Conservation (phyloP, 2,329 filamentous ascomycete genomes). For the Tolypocladium tundrense region DNA sequence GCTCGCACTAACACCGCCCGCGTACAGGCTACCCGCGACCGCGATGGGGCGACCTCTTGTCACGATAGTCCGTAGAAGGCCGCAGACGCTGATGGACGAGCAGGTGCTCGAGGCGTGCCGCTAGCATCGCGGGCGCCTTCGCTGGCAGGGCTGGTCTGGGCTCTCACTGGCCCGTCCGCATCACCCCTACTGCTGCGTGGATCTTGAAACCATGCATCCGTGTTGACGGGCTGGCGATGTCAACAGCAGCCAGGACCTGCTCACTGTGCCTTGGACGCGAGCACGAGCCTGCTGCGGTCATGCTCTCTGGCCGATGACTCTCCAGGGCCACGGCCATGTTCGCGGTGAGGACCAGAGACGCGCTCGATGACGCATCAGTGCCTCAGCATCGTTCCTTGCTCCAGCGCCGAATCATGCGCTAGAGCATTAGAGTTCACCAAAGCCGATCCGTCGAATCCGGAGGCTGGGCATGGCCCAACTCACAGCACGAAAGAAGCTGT, state of each 20-base stretch:
- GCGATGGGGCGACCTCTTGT: not conserved
- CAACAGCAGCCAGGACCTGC: not conserved
- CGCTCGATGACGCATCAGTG: not conserved
- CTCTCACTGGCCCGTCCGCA: slow-evolving; percentile 3
- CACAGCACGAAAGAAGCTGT: not conserved
- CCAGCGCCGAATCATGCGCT: not conserved
- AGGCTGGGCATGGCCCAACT: not conserved
- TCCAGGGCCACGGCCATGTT: not conserved
- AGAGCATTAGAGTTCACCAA: not conserved
- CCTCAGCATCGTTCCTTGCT: not conserved
- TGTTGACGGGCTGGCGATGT: not conserved
- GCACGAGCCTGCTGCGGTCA: not conserved
- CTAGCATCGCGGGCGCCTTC: not conserved
- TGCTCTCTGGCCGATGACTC: not conserved
- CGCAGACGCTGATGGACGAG: not conserved
- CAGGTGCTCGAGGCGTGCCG: not conserved
- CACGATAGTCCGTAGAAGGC: not conserved
- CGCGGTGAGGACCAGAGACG: not conserved
- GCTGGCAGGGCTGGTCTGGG: not conserved
- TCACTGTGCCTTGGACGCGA: not conserved
- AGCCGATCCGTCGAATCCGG: not conserved
- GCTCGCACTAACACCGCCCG: not conserved
- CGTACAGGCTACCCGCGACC: not conserved
- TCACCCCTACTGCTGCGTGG: not conserved
- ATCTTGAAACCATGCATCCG: not conserved